Conservation (phyloP, 768 basidiomycete genomes). For the Russula emetica region DNA sequence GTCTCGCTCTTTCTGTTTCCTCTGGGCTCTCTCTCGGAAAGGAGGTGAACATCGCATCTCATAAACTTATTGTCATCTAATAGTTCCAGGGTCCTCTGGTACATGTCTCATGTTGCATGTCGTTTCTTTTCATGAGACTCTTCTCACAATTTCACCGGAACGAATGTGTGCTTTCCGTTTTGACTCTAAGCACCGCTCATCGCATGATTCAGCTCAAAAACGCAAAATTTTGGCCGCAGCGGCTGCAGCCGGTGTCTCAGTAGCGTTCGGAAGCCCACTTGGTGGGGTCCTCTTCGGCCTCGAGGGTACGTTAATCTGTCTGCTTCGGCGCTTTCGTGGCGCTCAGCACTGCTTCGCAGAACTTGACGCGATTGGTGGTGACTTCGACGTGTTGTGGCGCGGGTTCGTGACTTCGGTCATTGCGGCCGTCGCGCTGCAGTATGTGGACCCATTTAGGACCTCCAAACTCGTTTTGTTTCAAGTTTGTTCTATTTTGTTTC, state of each 20-base stretch:
- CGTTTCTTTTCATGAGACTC: conserved; percentile 59
- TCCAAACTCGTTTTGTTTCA: conserved; percentile 80
- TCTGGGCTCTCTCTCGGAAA: conserved; percentile 83
- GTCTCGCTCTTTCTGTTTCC: conserved; percentile 77
- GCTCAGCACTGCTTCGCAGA: conserved; percentile 37
- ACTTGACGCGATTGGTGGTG: conserved; percentile 62
- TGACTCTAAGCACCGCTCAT: not conserved
- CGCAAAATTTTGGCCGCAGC: conserved; percentile 78
- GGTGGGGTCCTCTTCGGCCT: conserved; percentile 84
- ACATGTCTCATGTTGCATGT: conserved; percentile 80
- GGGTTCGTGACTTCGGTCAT: conserved; percentile 89
- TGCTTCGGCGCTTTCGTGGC: not conserved
- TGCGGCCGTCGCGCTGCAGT: conserved; percentile 79
- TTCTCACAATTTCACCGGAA: conserved; percentile 72
- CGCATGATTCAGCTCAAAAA: conserved; percentile 54
- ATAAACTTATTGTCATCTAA: conserved; percentile 4
- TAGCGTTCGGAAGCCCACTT: conserved; percentile 83
- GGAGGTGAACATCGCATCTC: conserved; percentile 48
- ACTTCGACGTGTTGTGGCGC: conserved; percentile 76
- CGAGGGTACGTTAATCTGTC: conserved; percentile 44
- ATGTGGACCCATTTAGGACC: conserved; percentile 81
- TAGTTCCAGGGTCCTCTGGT: conserved; percentile 66
- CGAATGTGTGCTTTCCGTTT: conserved; percentile 50
- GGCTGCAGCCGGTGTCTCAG: conserved; percentile 81
- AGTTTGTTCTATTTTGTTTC: conserved; percentile 37